phyloP scores from a whole-genome alignment of 2,329 filamentous ascomycete genomes.

The Fusarium piperis region DNA sequence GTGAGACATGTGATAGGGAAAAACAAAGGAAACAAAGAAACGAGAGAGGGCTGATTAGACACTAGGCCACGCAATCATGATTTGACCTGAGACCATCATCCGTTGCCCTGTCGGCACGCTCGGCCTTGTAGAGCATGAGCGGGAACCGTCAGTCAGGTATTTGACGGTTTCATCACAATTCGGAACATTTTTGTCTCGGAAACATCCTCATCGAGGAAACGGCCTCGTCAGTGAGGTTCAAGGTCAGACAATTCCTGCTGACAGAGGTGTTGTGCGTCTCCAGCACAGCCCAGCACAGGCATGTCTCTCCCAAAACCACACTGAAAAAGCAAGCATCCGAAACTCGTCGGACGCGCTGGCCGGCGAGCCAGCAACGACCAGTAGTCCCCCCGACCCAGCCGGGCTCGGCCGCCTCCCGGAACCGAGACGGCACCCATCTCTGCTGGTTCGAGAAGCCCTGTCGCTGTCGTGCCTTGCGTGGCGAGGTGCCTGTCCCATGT shows the following conservation, averaged over 20 bases:
- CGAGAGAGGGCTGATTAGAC: not conserved
- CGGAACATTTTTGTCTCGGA: conserved; percentile 21
- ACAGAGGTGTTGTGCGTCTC: not conserved
- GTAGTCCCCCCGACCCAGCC: conserved; percentile 3
- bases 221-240: conserved; percentile 1
- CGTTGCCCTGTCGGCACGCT: conserved; percentile 3
- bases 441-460: conserved; percentile 13
- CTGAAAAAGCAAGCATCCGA: conserved; percentile 22
- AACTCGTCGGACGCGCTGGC: conserved; percentile 26
- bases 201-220: conserved; percentile 15
- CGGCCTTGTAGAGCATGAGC: not conserved
- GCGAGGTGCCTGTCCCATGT: conserved; percentile 10
- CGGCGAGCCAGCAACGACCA: not conserved
- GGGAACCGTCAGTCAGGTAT: not conserved
- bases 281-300: not conserved
- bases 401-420: conserved; percentile 15
- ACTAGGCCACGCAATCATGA: not conserved
- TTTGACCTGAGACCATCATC: not conserved
- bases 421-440: conserved; percentile 11
- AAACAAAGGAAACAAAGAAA: conserved; percentile 16
- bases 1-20: conserved; percentile 5
- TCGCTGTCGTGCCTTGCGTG: conserved; percentile 12
- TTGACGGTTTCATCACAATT: not conserved
- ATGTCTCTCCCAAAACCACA: not conserved
- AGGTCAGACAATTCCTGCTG: conserved; percentile 22